phyloP scores from a whole-genome alignment of 23 red algal genomes.

The Cyanidiococcus yangmingshanensis region DNA sequence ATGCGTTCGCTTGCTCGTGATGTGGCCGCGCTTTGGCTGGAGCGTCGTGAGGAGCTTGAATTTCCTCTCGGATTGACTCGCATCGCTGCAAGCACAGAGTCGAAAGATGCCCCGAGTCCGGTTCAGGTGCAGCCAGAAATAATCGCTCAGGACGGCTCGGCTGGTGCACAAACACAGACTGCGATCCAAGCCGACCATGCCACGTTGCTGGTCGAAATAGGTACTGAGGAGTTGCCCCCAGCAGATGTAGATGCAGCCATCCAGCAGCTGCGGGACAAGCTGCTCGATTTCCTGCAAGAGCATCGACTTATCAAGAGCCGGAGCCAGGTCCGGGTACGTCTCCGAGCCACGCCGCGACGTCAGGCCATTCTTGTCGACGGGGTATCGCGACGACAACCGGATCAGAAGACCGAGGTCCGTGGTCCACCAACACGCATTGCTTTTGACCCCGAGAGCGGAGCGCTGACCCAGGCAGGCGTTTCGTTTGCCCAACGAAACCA shows the following conservation, averaged over 20 bases:
- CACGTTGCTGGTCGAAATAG: conserved; percentile 74
- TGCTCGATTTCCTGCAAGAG: conserved; percentile 31
- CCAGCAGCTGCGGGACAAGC: conserved; percentile 38
- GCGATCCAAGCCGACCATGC: not conserved
- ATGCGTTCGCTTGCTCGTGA: conserved; percentile 80
- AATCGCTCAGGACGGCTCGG: not conserved
- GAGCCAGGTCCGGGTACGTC: conserved; percentile 14
- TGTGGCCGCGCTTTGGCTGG: conserved; percentile 67
- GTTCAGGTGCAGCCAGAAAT: not conserved
- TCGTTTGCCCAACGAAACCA: conserved; percentile 69
- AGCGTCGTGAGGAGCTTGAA: conserved; percentile 51
- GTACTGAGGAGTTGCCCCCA: conserved; percentile 80
- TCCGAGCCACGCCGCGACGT: conserved; percentile 70
- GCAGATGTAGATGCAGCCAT: conserved; percentile 45
- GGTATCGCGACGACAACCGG: conserved; percentile 38
- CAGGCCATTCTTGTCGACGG: conserved; percentile 39
- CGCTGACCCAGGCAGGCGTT: conserved; percentile 47
- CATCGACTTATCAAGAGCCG: not conserved
- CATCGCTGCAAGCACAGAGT: not conserved
- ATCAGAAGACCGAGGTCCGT: conserved; percentile 32
- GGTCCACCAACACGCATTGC: conserved; percentile 65
- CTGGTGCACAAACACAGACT: not conserved
- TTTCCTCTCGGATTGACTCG: conserved; percentile 53
- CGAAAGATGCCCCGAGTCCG: not conserved
- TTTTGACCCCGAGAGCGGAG: conserved; percentile 45